phyloP scores from a whole-genome alignment of 768 basidiomycete species.

The Russula compacta region DNA sequence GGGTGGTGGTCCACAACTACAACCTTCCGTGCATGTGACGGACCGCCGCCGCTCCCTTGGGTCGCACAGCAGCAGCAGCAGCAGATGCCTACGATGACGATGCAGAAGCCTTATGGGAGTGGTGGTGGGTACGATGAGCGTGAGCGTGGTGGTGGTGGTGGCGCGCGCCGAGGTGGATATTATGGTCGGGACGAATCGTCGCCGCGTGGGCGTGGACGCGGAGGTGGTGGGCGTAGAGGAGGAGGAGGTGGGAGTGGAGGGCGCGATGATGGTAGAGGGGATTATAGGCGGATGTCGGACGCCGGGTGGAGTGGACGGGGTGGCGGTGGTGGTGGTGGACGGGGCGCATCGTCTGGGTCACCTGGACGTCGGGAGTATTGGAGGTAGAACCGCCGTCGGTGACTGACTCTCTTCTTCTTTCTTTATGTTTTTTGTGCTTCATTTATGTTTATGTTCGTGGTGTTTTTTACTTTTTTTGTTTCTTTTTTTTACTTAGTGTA shows the following conservation, averaged over 20 bases:
- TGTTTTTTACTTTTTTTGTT: not conserved
- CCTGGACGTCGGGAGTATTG: slow-evolving; percentile 10
- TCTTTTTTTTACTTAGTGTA: not conserved
- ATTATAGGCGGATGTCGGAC: slow-evolving; percentile 6
- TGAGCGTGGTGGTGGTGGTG: slow-evolving; percentile 1
- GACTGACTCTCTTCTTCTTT: too few relatives aligned
- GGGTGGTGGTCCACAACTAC: not conserved
- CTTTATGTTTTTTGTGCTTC: not conserved
- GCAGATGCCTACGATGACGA: not conserved
- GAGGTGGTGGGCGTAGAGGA: not conserved
- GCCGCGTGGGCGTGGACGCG: slow-evolving; percentile 2
- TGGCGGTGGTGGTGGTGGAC: not conserved
- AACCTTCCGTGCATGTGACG: not conserved
- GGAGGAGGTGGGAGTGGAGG: not conserved
- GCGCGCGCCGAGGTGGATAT: slow-evolving; percentile 6
- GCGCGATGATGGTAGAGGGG: not conserved
- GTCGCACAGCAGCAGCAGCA: not conserved
- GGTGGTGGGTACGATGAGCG: slow-evolving; percentile 4
- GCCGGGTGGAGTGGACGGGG: slow-evolving; percentile 3
- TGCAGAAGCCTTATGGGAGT: not conserved
- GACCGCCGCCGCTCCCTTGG: not conserved
- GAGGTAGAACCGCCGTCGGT: not conserved
- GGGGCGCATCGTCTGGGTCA: not conserved
- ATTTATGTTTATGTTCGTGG: slow-evolving; percentile 3
- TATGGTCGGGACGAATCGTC: not conserved